Base-by-base conservation (phyloP, 2,329 filamentous ascomycete genomes). In the Aspergillus amoenus region DNA sequence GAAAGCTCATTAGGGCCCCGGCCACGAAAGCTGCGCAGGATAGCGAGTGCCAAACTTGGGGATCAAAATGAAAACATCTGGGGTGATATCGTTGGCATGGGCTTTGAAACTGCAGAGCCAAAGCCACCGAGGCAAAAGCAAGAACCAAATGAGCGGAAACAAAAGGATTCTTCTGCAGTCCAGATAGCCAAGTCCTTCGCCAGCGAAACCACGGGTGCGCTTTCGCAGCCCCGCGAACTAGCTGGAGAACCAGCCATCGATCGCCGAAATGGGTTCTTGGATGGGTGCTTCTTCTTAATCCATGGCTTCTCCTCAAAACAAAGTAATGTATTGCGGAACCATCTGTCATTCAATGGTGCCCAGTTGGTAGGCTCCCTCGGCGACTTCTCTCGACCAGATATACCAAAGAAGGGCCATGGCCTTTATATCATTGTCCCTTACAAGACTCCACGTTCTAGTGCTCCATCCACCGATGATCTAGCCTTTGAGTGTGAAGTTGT, bases 31-130 rank as follows among this genome's bases (percentile, higher is more conserved):
- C 76, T 99, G 63, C 86, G 94, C 64, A 89, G 93, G 67, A 92
- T 90, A 5, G 90, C 93, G 21, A 97, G 93, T 73, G 87, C 88
- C 69, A 93, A 91, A 71, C 78, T 97, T 32, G 87, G 83, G 57
- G 89, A 82, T 49, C 92, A 97, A 67, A 88, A 87, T 64, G 87
- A 93, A 66, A 87, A 85, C 27, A 82, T 97, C n/a, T 97, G 93
- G 93, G 88, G 88, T 5, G 91, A 95, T 66, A 95, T 99, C 58
- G 83, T 94, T 22, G 86, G 86, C 55, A 68, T 66, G 15, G 73
- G 71, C 2, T 69, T 70, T 46, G 66, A 66, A 24, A 64, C 62
- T n/a, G 60, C 60, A 18, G 68, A 69, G 32, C 58, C 58, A 39
- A 66, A 64, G 45, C 64, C 53, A 50, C 62, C 70, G 32, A 59